Evolutionary conservation across 2,329 filamentous ascomycete species (phyloP), one percentile per base, ranked within the genome.

Genomic region (Incumbomyces lentus): DNA sequence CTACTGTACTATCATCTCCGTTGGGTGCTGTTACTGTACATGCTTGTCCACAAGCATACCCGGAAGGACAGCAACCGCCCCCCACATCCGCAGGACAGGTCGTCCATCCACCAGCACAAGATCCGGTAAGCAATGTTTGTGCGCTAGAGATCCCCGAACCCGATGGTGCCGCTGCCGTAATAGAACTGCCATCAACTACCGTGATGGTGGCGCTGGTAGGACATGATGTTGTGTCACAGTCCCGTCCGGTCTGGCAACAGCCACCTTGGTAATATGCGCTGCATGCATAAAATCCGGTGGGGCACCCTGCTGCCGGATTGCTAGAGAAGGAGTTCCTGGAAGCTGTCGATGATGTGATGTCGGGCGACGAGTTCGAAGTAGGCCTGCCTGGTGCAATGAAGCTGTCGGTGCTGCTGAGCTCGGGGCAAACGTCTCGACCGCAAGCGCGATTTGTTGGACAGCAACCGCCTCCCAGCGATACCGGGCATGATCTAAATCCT

Each of bases 201-300:
- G 81, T 84, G 0, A 80, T 84, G 1, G 68, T 74, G 7, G 72
- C 58, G 0, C 72, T 68, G 0, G 77, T 65, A 0, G 86, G 84
- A 58, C 90, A 96, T 6, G 82, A 85, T 0, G 84, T 85, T 0
- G 81, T 83, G 49, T 83, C 78, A 66, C 90, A 96, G 66, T 94
- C 77, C 16, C 89, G 79, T 1, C 87, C 89, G 0, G 86, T 88
- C 48, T 84, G 84, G 67, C 90, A 96, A 68, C 90, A 96, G 16
- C 87, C 87, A 12, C 85, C 87, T 1, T 75, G 70, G 49, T 89
- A 86, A 49, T 81, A 80, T 1, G 90, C 90, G 2, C 82, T 78
- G 64, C 90, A 96, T 42, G 86, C 82, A 64, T 96, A 96, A 70
- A 89, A 96, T 2, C 89, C 89, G 0, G 82, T 89, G 0, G 90